Percentiles rank a stretch among this genome's conserved stretches.
Evolutionary conservation across 2,329 filamentous ascomycete genomes (phyloP).

Genomic region (Aspergillus glaucus): DNA sequence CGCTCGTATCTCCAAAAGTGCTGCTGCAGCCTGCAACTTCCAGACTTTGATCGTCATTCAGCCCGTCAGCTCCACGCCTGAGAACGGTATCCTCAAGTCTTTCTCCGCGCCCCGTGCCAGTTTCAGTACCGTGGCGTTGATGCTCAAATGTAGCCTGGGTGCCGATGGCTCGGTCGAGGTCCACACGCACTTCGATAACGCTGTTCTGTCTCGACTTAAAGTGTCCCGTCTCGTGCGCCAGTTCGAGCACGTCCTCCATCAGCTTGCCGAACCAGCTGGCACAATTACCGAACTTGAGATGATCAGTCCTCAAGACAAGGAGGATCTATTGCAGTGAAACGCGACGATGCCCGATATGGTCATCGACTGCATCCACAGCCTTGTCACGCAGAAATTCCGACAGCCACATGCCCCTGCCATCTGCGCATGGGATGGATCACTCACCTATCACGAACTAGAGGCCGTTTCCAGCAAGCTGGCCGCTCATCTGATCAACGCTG

Average conservation of each 20-base stretch:
- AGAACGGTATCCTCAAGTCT: constrained; percentile 4
- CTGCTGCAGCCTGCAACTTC: constrained; percentile 33
- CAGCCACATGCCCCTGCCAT: constrained; percentile 5
- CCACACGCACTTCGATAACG: constrained; percentile 10
- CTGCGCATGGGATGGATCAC: not conserved
- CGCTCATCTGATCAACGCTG: constrained; percentile 6
- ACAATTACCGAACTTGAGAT: constrained; percentile 5
- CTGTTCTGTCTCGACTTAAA: constrained; percentile 1
- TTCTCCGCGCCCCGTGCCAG: constrained; percentile 5
- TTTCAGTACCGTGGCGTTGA: constrained; percentile 9
- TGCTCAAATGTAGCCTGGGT: constrained; percentile 8
- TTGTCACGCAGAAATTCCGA: constrained; percentile 2
- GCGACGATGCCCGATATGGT: not conserved
- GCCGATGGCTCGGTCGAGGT: constrained; percentile 2
- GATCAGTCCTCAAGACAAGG: constrained; percentile 7
- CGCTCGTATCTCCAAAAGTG: constrained; percentile 43
- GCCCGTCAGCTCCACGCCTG: constrained; percentile 11
- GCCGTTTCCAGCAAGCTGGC: constrained; percentile 7
- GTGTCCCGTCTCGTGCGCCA: constrained; percentile 6
- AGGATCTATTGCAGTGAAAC: constrained; percentile 7
- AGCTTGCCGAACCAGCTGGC: constrained; percentile 3
- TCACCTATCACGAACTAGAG: constrained; percentile 4
- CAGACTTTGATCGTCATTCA: constrained; percentile 34
- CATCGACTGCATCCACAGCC: constrained; percentile 6
- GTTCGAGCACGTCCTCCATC: constrained; percentile 10